Evolutionary conservation across 1,139 yeast species (phyloP).

Genomic region (Candida anutae): DNA sequence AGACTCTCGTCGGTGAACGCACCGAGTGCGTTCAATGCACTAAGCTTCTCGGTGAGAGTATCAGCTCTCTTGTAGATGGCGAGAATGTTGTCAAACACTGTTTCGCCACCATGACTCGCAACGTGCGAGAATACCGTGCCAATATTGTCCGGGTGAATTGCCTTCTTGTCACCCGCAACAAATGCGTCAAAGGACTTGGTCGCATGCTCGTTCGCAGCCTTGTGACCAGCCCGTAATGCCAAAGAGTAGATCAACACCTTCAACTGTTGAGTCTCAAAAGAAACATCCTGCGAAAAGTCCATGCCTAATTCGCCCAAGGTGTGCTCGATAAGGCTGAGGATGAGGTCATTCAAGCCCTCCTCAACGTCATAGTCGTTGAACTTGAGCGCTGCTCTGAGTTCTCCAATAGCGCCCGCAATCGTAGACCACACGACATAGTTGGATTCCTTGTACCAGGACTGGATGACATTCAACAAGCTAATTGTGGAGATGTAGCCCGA

Average conservation of each 20-base stretch:
- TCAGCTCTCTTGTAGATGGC: conserved; percentile 58
- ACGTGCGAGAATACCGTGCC: conserved; percentile 59
- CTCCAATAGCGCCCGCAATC: conserved; percentile 46
- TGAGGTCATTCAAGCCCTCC: conserved; percentile 53
- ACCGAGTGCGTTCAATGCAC: conserved; percentile 74
- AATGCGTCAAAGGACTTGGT: conserved; percentile 51
- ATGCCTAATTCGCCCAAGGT: conserved; percentile 63
- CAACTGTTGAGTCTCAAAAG: conserved; percentile 67
- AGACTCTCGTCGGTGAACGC: conserved; percentile 51
- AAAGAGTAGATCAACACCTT: conserved; percentile 65
- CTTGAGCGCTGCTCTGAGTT: conserved; percentile 59
- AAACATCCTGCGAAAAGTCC: conserved; percentile 53
- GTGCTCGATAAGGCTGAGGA: conserved; percentile 49
- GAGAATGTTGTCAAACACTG: conserved; percentile 57
- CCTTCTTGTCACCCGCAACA: conserved; percentile 50
- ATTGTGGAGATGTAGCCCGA: conserved; percentile 69
- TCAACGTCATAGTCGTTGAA: conserved; percentile 55
- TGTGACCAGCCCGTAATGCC: conserved; percentile 57
- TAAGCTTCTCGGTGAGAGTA: conserved; percentile 65
- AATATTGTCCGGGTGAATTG: conserved; percentile 78
- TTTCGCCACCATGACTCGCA: conserved; percentile 58
- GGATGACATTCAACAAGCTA: conserved; percentile 55
- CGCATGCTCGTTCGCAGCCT: conserved; percentile 46
- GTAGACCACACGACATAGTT: conserved; percentile 78
- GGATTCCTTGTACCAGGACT: conserved; percentile 59